Conservation (phyloP, 2,329 filamentous ascomycete genomes). For the Pseudogymnoascus sp. region DNA sequence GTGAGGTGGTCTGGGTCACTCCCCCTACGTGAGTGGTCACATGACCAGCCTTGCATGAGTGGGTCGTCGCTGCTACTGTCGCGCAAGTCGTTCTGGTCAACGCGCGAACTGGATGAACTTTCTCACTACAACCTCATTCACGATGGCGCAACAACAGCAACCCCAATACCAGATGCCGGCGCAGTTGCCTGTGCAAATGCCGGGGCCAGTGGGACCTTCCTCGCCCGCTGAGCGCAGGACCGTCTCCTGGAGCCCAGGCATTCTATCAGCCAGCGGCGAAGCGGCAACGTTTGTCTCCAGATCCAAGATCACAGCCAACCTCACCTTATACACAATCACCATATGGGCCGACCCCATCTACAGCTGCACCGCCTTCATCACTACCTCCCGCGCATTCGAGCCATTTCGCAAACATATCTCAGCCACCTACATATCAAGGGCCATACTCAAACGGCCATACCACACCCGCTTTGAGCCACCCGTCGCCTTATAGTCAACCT, state of each 20-base stretch:
- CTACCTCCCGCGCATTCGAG: conserved; percentile 20
- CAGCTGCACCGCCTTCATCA: conserved; percentile 23
- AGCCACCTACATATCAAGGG: conserved; percentile 28
- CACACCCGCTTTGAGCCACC: conserved; percentile 22
- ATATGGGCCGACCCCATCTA: conserved; percentile 42
- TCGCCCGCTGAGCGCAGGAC: conserved; percentile 56
- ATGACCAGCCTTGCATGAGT: conserved; percentile 2
- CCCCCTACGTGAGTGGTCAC: not conserved
- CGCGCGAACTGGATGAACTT: not conserved
- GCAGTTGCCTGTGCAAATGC: conserved; percentile 24
- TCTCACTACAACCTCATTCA: conserved; percentile 11
- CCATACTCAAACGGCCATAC: conserved; percentile 30
- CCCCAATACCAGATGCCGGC: conserved; percentile 20
- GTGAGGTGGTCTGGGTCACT: too few relatives aligned
- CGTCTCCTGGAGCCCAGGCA: conserved; percentile 54
- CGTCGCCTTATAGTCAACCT: conserved; percentile 17
- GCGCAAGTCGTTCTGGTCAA: not conserved
- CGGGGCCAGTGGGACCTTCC: conserved; percentile 47
- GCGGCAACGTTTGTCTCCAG: conserved; percentile 64
- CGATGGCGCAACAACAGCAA: conserved; percentile 31
- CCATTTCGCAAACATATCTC: conserved; percentile 26
- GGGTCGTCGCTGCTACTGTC: not conserved
- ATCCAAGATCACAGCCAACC: conserved; percentile 58
- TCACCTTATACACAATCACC: conserved; percentile 54
- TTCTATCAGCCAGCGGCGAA: conserved; percentile 63